Evolutionary conservation across 2,329 filamentous ascomycete genomes (phyloP), one percentile per base, ranked within the genome.

Genomic region (Alternaria consortialis): DNA sequence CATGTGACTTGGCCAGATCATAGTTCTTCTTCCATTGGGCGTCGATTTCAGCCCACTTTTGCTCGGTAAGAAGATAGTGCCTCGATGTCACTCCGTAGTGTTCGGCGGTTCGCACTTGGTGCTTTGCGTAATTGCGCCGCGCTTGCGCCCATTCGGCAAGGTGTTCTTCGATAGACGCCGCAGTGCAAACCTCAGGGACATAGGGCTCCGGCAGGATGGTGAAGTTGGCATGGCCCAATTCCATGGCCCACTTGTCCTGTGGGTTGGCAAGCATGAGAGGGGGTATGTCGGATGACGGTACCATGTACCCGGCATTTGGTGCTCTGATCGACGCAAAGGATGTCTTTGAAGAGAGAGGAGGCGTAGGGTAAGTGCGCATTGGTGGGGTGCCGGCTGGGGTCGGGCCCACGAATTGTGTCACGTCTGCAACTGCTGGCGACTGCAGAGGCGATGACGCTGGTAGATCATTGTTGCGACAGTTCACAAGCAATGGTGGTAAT

Each of bases 141-240:
- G 94, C 94, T 34, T 87, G 81, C 70, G 94, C 90, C 93, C 94
- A 97, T 72, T 96, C 91, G 7, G 87, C 84, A 53, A 91, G 88
- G 52, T 97, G 84, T 72, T 88, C 85, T 34, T 85, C 85, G 72
- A 88, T 87, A 3, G 84, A 81, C 5, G 86, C 84, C 9, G 89
- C 74, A 66, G 90, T 88, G 64, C 87, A 87, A 3, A 75, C 74
- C 15, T 88, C 85, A 0, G 92, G 90, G 8, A 87, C 79, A 73
- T 97, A 97, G 0, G 94, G 94, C 75, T 90, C 87, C 0, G 94
- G 94, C 23, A 87, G 82, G 69, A 98, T 96, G 70, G 87, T 94
- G 77, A 96, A 97, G 81, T 98, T 97, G 66, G 94, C 94, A 76
- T 98, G 94, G 29, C 94, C 94, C 13, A 98, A 87, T 58, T 88